A percentile compares a stretch with the other conserved stretches of the same genome.
phyloP scores from a whole-genome alignment of 2,329 filamentous ascomycete species.

The Zymoseptoria passerinii region DNA sequence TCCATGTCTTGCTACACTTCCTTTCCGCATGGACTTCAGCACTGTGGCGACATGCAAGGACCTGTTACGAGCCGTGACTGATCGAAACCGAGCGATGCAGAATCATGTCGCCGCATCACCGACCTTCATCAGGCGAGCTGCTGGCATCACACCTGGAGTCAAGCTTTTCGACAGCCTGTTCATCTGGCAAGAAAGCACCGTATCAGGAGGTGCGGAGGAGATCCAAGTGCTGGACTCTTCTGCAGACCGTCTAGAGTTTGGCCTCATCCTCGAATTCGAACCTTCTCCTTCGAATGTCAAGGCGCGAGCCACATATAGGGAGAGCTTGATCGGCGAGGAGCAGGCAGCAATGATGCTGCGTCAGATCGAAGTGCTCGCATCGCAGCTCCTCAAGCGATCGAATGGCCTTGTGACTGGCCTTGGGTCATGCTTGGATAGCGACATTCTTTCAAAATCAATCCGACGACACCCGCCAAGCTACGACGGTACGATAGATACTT shows the following conservation, averaged over 20 bases:
- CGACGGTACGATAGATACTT: slow-evolving; percentile 58
- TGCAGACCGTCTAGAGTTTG: slow-evolving; percentile 67
- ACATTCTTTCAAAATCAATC: slow-evolving; percentile 31
- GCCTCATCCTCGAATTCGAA: slow-evolving; percentile 67
- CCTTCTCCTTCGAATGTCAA: slow-evolving; percentile 44
- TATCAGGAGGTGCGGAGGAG: slow-evolving; percentile 17
- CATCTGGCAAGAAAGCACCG: slow-evolving; percentile 72
- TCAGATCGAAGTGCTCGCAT: slow-evolving; percentile 53
- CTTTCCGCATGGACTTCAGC: slow-evolving; percentile 56
- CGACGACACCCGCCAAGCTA: slow-evolving; percentile 31
- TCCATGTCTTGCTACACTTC: slow-evolving; percentile 69
- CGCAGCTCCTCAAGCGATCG: slow-evolving; percentile 34
- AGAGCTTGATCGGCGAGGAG: slow-evolving; percentile 43
- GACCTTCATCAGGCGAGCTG: slow-evolving; percentile 58
- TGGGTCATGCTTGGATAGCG: slow-evolving; percentile 16
- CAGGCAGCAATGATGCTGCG: slow-evolving; percentile 50
- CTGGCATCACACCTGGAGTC: slow-evolving; percentile 46
- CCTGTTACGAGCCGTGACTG: slow-evolving; percentile 56
- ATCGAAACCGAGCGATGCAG: slow-evolving; percentile 57
- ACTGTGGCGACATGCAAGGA: slow-evolving; percentile 48
- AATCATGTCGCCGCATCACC: slow-evolving; percentile 57
- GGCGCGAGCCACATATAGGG: slow-evolving; percentile 49
- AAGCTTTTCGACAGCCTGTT: slow-evolving; percentile 68
- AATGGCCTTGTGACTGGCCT: slow-evolving; percentile 30
- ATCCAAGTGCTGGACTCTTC: slow-evolving; percentile 50